Conservation (phyloP, 2,329 filamentous ascomycete species). For the Teratosphaeria viscida region DNA sequence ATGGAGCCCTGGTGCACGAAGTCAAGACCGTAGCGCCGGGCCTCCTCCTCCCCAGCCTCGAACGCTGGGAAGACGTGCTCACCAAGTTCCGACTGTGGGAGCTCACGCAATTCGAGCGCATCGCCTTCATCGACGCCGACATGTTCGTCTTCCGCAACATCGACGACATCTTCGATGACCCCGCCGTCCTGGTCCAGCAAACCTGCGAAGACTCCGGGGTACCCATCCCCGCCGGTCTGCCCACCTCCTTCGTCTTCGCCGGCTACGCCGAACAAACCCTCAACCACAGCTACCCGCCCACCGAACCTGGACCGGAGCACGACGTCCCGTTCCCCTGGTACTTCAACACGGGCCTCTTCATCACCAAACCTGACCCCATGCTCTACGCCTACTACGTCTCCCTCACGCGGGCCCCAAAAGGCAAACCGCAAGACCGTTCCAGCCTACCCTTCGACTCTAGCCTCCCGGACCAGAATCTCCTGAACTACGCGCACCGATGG, state of each 20-base stretch:
- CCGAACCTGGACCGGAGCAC: not conserved
- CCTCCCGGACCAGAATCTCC: not conserved
- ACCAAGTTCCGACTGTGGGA: not conserved
- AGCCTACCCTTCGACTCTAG: not conserved
- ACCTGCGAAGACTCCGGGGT: not conserved
- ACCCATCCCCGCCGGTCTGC: not conserved
- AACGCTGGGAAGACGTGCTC: not conserved
- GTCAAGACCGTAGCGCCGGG: not conserved
- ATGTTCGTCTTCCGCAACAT: not conserved
- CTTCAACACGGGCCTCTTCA: not conserved
- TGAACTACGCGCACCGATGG: not conserved
- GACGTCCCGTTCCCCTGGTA: not conserved
- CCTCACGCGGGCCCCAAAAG: not conserved
- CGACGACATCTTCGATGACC: not conserved
- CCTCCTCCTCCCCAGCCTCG: not conserved
- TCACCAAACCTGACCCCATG: not conserved
- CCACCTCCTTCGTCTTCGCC: not conserved
- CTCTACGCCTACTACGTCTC: not conserved
- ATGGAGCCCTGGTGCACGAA: not conserved
- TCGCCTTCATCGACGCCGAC: not conserved
- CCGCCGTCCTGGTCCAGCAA: not conserved
- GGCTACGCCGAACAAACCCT: not conserved
- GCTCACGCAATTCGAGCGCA: not conserved
- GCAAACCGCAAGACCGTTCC: not conserved
- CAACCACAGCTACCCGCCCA: not conserved